phyloP scores from a whole-genome alignment of 176 grass and related monocot genomes.

The Carex cristatella region DNA sequence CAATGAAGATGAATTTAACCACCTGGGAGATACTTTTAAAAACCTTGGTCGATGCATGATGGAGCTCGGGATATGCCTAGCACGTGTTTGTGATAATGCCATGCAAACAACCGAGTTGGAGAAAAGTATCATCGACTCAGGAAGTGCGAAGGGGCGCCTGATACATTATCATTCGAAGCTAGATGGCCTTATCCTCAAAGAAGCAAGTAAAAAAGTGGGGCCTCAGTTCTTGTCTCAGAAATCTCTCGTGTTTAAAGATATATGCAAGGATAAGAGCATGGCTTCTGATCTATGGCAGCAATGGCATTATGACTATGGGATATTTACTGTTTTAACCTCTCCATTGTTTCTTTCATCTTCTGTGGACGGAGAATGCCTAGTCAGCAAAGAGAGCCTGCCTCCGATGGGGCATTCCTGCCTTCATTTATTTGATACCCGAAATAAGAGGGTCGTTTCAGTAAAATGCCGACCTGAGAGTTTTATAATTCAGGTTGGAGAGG shows the following conservation, averaged over 20 bases:
- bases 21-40: conserved; percentile 40
- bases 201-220: conserved; percentile 11
- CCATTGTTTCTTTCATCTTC: conserved; percentile 50
- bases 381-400: conserved; percentile 35
- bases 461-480: conserved; percentile 57
- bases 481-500: conserved; percentile 82
- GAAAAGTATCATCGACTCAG: conserved; percentile 51
- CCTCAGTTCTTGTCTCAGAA: neutral
- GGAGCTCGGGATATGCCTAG: conserved; percentile 61
- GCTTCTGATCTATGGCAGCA: conserved; percentile 77
- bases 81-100: conserved; percentile 63
- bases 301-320: conserved; percentile 94
- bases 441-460: conserved; percentile 49
- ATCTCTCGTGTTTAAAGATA: neutral
- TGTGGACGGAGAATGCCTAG: conserved; percentile 21
- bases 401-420: conserved; percentile 49
- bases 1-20: conserved; percentile 29
- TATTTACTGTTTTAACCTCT: conserved; percentile 70
- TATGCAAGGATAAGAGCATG: neutral
- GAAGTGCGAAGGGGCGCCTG: conserved; percentile 72
- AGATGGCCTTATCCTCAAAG: conserved; percentile 56
- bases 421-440: conserved; percentile 53
- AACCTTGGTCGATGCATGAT: conserved; percentile 75
- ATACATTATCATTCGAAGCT: conserved; percentile 77
- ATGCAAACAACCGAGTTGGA: conserved; percentile 47